phyloP scores from a whole-genome alignment of 306 rosid species.

The Dryas octopetala region DNA sequence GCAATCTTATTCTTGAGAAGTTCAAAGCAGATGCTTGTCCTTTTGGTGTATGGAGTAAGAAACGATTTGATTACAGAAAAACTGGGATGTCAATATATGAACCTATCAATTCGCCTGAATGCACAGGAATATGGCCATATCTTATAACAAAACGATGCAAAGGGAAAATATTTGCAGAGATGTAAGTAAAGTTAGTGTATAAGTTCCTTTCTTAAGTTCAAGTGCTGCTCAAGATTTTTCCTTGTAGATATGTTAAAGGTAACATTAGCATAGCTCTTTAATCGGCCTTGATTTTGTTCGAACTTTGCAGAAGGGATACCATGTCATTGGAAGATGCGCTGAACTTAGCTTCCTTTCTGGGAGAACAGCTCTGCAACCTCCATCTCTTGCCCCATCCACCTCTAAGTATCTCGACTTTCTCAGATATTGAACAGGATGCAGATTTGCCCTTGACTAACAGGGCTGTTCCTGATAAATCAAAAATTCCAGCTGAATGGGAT shows the following conservation, averaged over 20 bases:
- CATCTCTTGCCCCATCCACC: constrained; percentile 89
- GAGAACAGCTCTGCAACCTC: constrained; percentile 71
- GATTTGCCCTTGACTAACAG: constrained; percentile 30
- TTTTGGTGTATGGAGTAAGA: constrained; percentile 81
- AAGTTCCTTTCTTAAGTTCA: constrained; percentile 14
- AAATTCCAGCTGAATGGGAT: constrained; percentile 62
- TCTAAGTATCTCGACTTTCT: constrained; percentile 33
- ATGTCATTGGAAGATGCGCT: constrained; percentile 61
- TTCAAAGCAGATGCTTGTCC: constrained; percentile 44
- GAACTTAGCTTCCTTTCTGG: constrained; percentile 79
- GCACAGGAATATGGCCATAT: constrained; percentile 77
- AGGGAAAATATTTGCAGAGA: constrained; percentile 78
- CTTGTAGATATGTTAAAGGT: constrained; percentile 16
- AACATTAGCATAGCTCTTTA: constrained; percentile 16
- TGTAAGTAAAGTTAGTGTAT: constrained; percentile 53
- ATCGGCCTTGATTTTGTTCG: constrained; percentile 22
- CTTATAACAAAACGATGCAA: constrained; percentile 68
- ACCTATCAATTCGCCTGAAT: constrained; percentile 31
- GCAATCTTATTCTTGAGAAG: constrained; percentile 46
- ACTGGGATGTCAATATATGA: constrained; percentile 44
- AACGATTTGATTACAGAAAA: constrained; percentile 58
- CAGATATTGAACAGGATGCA: constrained; percentile 37
- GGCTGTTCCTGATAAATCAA: constrained; percentile 45
- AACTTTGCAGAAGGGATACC: constrained; percentile 66
- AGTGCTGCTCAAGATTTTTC: constrained; percentile 14